Evolutionary conservation across 768 basidiomycete species (phyloP).

Genomic region (Amanita subjunquillea): DNA sequence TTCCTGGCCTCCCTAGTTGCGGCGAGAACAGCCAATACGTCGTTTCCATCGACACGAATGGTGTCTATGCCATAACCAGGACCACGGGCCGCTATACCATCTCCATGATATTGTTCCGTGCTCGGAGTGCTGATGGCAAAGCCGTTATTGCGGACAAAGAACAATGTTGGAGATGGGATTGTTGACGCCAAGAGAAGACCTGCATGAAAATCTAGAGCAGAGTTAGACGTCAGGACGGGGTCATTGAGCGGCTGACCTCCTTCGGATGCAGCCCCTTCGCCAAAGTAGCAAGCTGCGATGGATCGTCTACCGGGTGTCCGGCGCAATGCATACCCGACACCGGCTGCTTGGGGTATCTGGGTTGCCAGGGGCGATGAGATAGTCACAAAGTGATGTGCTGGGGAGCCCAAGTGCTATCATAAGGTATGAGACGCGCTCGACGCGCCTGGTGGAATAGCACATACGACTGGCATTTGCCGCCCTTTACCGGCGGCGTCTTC

Average conservation of each 20-base stretch:
- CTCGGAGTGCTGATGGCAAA: slow-evolving; percentile 94
- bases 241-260: slow-evolving; percentile 36
- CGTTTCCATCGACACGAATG: slow-evolving; percentile 90
- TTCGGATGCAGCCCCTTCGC: slow-evolving; percentile 91
- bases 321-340: slow-evolving; percentile 82
- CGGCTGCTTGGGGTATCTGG: slow-evolving; percentile 92
- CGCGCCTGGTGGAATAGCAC: slow-evolving; percentile 9
- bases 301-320: slow-evolving; percentile 63
- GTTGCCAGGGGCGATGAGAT: slow-evolving; percentile 92
- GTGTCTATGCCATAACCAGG: slow-evolving; percentile 91
- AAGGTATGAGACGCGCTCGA: neutral
- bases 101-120: slow-evolving; percentile 82
- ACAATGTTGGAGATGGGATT: slow-evolving; percentile 63
- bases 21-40: slow-evolving; percentile 72
- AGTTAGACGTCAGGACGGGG: neutral
- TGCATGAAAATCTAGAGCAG: slow-evolving; percentile 73
- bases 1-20: slow-evolving; percentile 64
- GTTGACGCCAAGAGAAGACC: slow-evolving; percentile 76
- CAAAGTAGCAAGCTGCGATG: slow-evolving; percentile 85
- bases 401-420: slow-evolving; percentile 74
- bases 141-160: slow-evolving; percentile 75
- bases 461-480: slow-evolving; percentile 88
- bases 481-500: slow-evolving; percentile 78
- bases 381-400: slow-evolving; percentile 79
- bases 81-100: slow-evolving; percentile 87